Evolutionary conservation across 306 rosid species (phyloP), one percentile per base, ranked within the genome.

Genomic region (Vigna nakashimae): DNA sequence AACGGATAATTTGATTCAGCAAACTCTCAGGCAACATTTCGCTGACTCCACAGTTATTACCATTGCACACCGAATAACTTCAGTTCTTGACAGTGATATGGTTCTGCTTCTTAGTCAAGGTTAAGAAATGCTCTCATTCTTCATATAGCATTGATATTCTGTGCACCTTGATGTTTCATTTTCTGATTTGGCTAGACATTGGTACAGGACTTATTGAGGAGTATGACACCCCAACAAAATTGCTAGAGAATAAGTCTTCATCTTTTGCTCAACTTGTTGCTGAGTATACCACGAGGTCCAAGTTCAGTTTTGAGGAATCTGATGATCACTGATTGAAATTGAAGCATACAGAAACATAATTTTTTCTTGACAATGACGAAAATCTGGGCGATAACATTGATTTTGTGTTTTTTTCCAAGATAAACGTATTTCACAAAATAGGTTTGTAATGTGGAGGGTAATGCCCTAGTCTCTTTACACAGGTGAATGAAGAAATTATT

Each of bases 11-110:
- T 84, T 90, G 79, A 92, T 94, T 69, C 97, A 94, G 82, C 88
- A 84, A 70, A 89, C 97, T 7, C 87, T 94, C 17, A 52, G 87
- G 60, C 84, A 81, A 9, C 97, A 94, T 80, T 94, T 92, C 80
- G 72, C 81, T 1, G 76, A 90, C 64, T 86, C 91, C 24, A 90
- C 94, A 0, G 91, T 94, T 65, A 90, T 94, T 43, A 89, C 90
- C 18, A 92, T 94, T 69, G 96, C 98, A 5, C 98, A 94, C 65
- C 81, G 94, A 30, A 92, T 92, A 80, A 92, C 98, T 63, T 94
- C 97, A 5, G 91, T 92, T 63, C 90, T 94, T 13, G 82, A 80
- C 59, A 89, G 94, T 65, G 94, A 92, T 84, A 90, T 90, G 93
- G 94, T 94, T 74, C 81, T 94, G 74, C 93, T 94, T 75, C 94